Evolutionary conservation across 805 yeast species (phyloP).

Genomic region (Yarrowia hollandica): DNA sequence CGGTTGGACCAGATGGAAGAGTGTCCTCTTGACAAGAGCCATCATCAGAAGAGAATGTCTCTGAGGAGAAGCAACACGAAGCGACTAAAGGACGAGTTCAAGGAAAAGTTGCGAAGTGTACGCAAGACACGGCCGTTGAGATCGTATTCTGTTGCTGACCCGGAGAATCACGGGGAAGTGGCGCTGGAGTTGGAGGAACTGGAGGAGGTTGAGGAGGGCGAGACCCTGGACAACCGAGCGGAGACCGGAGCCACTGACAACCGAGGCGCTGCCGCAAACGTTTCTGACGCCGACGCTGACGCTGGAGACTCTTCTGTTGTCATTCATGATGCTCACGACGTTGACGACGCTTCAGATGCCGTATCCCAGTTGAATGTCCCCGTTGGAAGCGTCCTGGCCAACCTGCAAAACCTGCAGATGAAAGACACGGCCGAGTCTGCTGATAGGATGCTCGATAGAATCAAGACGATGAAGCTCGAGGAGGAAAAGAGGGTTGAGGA

Average conservation of each 20-base stretch:
- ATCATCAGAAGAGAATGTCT: slow-evolving; percentile 5
- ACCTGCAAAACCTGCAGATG: slow-evolving; percentile 1
- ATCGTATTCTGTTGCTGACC: not conserved
- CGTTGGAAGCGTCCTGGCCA: not conserved
- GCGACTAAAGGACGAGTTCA: slow-evolving; percentile 18
- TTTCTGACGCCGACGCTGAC: too few species aligned
- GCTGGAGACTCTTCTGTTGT: too few species aligned
- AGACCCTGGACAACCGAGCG: not conserved
- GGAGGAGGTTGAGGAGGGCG: slow-evolving; percentile 5
- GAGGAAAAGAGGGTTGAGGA: not conserved
- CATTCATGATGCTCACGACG: too few species aligned
- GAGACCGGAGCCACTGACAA: not conserved
- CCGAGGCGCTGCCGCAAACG: too few species aligned
- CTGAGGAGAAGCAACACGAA: slow-evolving; percentile 4
- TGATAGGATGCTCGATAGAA: not conserved
- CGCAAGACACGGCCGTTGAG: not conserved
- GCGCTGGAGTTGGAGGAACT: not conserved
- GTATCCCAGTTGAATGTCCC: not conserved
- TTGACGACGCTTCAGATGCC: not conserved
- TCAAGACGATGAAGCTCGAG: slow-evolving; percentile 17
- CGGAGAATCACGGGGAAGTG: not conserved
- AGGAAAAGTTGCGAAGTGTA: not conserved
- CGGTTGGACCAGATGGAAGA: slow-evolving; percentile 36
- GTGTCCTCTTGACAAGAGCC: slow-evolving; percentile 12
- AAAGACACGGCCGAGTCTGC: slow-evolving; percentile 1